phyloP scores from a whole-genome alignment of 2,329 filamentous ascomycete genomes.

The Phialophora verrucosa region DNA sequence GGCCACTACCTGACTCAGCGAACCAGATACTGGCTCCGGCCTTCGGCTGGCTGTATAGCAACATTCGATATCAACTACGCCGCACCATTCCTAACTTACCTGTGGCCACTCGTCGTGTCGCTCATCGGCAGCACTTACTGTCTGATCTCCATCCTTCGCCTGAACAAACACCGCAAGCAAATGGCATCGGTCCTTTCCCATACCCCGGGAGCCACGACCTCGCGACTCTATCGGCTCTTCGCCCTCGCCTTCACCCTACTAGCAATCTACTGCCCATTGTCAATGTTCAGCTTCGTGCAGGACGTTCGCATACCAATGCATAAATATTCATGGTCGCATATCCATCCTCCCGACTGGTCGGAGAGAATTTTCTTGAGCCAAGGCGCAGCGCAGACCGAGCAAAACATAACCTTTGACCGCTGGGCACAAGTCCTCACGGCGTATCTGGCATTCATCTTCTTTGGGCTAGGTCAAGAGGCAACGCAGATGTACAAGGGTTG shows the following conservation, averaged over 20 bases:
- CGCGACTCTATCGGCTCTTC: conserved; percentile 44
- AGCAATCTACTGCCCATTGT: conserved; percentile 59
- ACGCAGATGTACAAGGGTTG: conserved; percentile 59
- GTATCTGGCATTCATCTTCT: conserved; percentile 65
- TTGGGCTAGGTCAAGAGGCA: conserved; percentile 68
- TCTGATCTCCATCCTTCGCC: conserved; percentile 66
- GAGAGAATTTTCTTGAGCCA: conserved; percentile 56
- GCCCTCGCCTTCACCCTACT: conserved; percentile 61
- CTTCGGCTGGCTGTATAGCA: conserved; percentile 53
- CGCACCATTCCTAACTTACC: conserved; percentile 58
- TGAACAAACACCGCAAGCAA: conserved; percentile 64
- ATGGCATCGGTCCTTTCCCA: conserved; percentile 64
- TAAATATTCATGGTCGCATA: conserved; percentile 58
- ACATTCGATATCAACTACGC: conserved; percentile 64
- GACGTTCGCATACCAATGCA: conserved; percentile 50
- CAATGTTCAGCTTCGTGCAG: conserved; percentile 57
- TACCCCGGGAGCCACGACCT: conserved; percentile 58
- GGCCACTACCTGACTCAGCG: conserved; percentile 66
- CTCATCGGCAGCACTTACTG: conserved; percentile 62
- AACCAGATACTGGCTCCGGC: conserved; percentile 60
- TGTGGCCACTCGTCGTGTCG: conserved; percentile 64
- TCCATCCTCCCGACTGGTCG: conserved; percentile 60
- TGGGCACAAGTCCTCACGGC: conserved; percentile 64
- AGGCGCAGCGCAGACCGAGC: conserved; percentile 49
- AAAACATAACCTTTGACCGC: conserved; percentile 58